Evolutionary conservation across 495 filamentous ascomycete genomes (phyloP).

Genomic region (Friedmanniomyces endolithicus): DNA sequence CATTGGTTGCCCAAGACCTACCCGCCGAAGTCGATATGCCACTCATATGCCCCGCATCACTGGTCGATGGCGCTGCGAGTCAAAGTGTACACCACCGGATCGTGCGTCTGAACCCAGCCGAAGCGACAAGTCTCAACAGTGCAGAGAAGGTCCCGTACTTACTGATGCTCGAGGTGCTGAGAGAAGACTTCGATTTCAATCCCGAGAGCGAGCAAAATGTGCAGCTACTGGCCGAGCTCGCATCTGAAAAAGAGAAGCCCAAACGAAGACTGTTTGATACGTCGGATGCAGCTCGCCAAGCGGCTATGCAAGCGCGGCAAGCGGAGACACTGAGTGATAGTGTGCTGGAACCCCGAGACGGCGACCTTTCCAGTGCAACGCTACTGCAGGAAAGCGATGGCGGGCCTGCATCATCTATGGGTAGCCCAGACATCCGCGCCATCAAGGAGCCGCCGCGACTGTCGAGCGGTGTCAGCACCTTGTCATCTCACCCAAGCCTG

Average conservation of each 20-base stretch:
- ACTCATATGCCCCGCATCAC: slow-evolving; percentile 54
- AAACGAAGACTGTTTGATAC: slow-evolving; percentile 57
- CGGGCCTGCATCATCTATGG: slow-evolving; percentile 20
- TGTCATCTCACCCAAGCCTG: slow-evolving; percentile 37
- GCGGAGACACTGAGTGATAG: slow-evolving; percentile 46
- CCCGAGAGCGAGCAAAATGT: slow-evolving; percentile 53
- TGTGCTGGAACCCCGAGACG: slow-evolving; percentile 60
- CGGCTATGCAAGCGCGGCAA: slow-evolving; percentile 27
- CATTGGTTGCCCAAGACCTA: slow-evolving; percentile 57
- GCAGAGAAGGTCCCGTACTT: slow-evolving; percentile 67
- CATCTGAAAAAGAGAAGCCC: slow-evolving; percentile 48
- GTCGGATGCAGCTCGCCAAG: slow-evolving; percentile 37
- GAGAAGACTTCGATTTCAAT: slow-evolving; percentile 64
- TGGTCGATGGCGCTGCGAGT: slow-evolving; percentile 50
- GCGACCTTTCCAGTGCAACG: slow-evolving; percentile 57
- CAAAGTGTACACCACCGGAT: slow-evolving; percentile 61
- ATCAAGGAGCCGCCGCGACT: slow-evolving; percentile 20
- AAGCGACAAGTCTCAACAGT: slow-evolving; percentile 66
- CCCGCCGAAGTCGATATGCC: slow-evolving; percentile 68
- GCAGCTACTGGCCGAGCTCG: slow-evolving; percentile 43
- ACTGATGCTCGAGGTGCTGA: slow-evolving; percentile 61
- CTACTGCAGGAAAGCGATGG: slow-evolving; percentile 43
- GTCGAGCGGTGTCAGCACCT: slow-evolving; percentile 42
- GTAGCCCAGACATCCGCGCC: slow-evolving; percentile 12
- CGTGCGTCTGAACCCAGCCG: slow-evolving; percentile 62